Conservation (phyloP, 805 yeast genomes). For the Yarrowia divulgata region DNA sequence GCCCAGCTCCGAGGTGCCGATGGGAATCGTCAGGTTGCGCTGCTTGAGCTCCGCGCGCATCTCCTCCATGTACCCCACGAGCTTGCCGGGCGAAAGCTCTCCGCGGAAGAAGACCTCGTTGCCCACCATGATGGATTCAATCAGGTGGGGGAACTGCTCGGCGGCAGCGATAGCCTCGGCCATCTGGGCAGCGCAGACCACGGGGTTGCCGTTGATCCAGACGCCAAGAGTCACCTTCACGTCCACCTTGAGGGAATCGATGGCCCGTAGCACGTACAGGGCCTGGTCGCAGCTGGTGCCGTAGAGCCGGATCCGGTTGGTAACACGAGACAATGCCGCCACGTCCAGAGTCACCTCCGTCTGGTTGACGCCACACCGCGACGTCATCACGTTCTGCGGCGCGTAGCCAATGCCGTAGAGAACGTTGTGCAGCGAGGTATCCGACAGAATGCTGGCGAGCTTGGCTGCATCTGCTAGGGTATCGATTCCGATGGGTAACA, state of each 20-base stretch:
- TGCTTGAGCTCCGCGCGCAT: constrained; percentile 53
- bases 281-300: constrained; percentile 70
- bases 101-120: constrained; percentile 67
- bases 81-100: constrained; percentile 54
- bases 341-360: constrained; percentile 64
- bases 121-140: constrained; percentile 65
- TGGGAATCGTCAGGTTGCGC: constrained; percentile 55
- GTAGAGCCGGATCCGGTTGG: constrained; percentile 63
- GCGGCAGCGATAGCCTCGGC: constrained; percentile 57
- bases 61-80: constrained; percentile 55
- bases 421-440: constrained; percentile 41
- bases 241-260: constrained; percentile 58
- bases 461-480: constrained; percentile 31
- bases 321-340: constrained; percentile 63
- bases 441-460: constrained; percentile 8
- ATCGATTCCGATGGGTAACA: constrained; percentile 27
- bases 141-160: constrained; percentile 55
- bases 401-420: constrained; percentile 69
- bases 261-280: constrained; percentile 60
- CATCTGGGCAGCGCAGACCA: constrained; percentile 8
- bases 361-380: constrained; percentile 59
- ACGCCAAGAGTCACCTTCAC: constrained; percentile 68
- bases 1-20: constrained; percentile 71
- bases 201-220: constrained; percentile 55
- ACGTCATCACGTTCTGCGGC: constrained; percentile 59